A percentile compares a stretch with the other conserved stretches of the same genome.
These are phyloP conservation scores for Termitomyces sp. DNA, from an alignment of 768 basidiomycete genomes.

Conservation along the genomic window DNA sequence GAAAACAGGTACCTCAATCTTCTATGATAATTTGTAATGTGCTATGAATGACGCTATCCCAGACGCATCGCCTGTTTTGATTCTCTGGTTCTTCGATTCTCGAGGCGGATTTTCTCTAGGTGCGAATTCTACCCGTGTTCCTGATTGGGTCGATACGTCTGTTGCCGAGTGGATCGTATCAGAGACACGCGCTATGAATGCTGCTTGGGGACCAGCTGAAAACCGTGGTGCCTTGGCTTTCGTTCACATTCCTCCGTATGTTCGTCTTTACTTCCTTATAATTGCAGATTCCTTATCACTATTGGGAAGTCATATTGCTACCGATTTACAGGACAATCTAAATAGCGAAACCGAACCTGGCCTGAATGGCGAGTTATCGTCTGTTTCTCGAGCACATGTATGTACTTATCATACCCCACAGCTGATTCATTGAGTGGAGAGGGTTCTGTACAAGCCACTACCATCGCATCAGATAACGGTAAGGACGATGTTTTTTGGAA, in stretches of 20 bases:
- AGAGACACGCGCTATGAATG: constrained; percentile 49
- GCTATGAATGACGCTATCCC: not conserved
- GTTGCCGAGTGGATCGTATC: constrained; percentile 56
- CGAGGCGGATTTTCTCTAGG: constrained; percentile 52
- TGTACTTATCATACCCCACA: constrained; percentile 16
- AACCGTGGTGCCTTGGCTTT: constrained; percentile 57
- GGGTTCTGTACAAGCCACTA: constrained; percentile 60
- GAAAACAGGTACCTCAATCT: constrained; percentile 21
- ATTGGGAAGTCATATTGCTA: constrained; percentile 13
- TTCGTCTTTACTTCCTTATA: not conserved
- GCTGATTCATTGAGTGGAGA: constrained; percentile 41
- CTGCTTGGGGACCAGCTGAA: constrained; percentile 49
- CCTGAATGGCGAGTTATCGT: constrained; percentile 29
- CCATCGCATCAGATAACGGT: constrained; percentile 25
- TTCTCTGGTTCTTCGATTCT: constrained; percentile 80
- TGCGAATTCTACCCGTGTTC: constrained; percentile 35
- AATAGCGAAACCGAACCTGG: constrained; percentile 34
- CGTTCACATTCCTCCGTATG: constrained; percentile 72
- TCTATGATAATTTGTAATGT: not conserved
- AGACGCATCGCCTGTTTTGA: constrained; percentile 45
- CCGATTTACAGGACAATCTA: constrained; percentile 28
- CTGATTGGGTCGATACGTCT: constrained; percentile 64
- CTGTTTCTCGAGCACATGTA: not conserved
- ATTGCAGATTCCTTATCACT: no score
- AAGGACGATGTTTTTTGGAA: constrained; percentile 61